Conservation (phyloP, 352 stramenopile genomes). For the Sclerospora graminicola region DNA sequence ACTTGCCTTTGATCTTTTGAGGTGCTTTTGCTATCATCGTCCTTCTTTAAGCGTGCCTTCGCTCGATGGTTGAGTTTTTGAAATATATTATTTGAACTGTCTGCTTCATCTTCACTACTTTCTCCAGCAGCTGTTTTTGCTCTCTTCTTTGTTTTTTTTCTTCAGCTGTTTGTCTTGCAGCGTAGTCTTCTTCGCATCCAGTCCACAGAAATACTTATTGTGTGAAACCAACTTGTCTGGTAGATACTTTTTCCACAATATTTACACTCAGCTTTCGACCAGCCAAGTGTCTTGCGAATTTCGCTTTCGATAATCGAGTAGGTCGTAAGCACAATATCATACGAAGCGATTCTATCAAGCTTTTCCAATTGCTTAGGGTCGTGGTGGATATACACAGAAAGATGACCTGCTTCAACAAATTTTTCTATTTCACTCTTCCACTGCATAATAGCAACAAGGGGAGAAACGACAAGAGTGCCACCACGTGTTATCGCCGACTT, state of each 20-base stretch:
- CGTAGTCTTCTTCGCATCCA: constrained; percentile 89
- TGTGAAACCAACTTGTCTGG: constrained; percentile 91
- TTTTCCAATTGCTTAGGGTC: constrained; percentile 74
- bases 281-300: constrained; percentile 57
- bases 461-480: constrained; percentile 95
- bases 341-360: constrained; percentile 80
- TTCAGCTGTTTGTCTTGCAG: constrained; percentile 84
- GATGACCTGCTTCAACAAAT: constrained; percentile 57
- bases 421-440: constrained; percentile 86
- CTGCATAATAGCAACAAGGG: constrained; percentile 94
- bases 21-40: constrained; percentile 16
- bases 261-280: constrained; percentile 83
- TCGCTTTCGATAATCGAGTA: constrained; percentile 95
- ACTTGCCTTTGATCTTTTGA: constrained; percentile 36
- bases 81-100: constrained; percentile 43
- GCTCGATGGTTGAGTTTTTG: constrained; percentile 25
- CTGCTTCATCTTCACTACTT: constrained; percentile 49
- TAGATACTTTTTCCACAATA: constrained; percentile 91
- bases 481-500: no score
- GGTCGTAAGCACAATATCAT: constrained; percentile 98
- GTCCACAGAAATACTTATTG: constrained; percentile 98
- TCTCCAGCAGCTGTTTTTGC: constrained; percentile 56
- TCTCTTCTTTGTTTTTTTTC: constrained; percentile 48
- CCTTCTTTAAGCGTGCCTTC: constrained; percentile 22
- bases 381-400: constrained; percentile 96